These are phyloP conservation scores for Colletotrichum camelliae DNA, from an alignment of 2,329 filamentous ascomycete genomes.

Conservation along the genomic window DNA sequence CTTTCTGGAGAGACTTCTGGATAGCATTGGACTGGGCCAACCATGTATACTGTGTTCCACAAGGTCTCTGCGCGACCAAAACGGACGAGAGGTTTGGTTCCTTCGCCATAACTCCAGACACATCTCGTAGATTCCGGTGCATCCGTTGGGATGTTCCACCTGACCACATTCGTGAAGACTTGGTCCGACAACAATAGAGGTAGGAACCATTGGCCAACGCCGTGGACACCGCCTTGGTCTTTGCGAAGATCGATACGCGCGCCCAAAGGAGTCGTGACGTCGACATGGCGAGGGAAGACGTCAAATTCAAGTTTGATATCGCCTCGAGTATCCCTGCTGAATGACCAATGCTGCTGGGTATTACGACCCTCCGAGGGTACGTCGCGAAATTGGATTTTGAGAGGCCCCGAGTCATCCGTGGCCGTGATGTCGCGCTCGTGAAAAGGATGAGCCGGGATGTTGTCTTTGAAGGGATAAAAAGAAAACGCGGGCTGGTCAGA, in stretches of 20 bases:
- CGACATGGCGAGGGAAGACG: constrained; percentile 20
- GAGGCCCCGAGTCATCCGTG: constrained; percentile 1
- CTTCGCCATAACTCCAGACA: constrained; percentile 24
- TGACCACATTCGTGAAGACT: constrained; percentile 7
- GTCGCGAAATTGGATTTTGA: constrained; percentile 7
- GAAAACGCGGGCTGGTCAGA: background rate
- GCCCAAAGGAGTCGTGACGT: constrained; percentile 8
- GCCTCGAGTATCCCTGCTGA: constrained; percentile 10
- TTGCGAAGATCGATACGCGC: constrained; percentile 18
- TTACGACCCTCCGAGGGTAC: constrained; percentile 13
- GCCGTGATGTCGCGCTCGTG: constrained; percentile 4
- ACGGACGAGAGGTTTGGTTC: constrained; percentile 5
- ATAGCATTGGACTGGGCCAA: constrained; percentile 13
- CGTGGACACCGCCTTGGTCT: constrained; percentile 12
- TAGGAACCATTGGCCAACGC: constrained; percentile 19
- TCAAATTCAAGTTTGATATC: constrained; percentile 16
- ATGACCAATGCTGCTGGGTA: constrained; percentile 18
- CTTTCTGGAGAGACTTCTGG: background rate
- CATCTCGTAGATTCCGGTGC: constrained; percentile 18
- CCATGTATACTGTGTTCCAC: constrained; percentile 21
- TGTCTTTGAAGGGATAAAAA: background rate
- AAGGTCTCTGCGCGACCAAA: constrained; percentile 4
- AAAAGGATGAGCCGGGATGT: background rate
- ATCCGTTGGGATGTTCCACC: constrained; percentile 14
- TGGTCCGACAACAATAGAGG: constrained; percentile 11